Evolutionary conservation across 1,139 yeast genomes (phyloP), one percentile per base, ranked within the genome.

Genomic region (Candida mesenterica): DNA sequence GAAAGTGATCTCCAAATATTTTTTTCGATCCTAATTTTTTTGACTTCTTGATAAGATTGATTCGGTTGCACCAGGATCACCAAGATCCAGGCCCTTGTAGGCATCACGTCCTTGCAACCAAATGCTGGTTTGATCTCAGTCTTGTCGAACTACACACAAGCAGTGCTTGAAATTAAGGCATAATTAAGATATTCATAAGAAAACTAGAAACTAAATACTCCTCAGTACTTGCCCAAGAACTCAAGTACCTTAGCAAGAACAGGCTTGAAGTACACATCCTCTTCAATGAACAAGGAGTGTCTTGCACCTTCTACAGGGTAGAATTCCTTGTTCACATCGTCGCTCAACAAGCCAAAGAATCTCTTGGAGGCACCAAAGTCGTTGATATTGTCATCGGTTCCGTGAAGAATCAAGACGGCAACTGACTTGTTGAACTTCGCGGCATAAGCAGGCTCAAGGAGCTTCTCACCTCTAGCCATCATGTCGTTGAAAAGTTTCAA

Each of bases 401-500:
- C 72, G 45, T 68, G 75, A 13, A 47, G 37, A 25, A 53, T 47
- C 42, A 51, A 48, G 34, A 52, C 37, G 3, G 42, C 56, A 44
- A 55, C 79, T 82, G 24, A 52, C 3, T 70, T 66, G 25, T 62
- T 60, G 45, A 72, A 75, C 38, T 66, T 61, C 15, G 62, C 42
- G 22, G 69, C 75, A 45, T 65, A 63, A 2, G 62, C 61, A 3
- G 69, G 60, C 25, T 68, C 60, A 33, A 70, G 53, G 41, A 83
- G 64, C 25, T 61, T 60, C 46, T 68, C 68, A 8, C 94, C 94
- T 37, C 95, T 69, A 15, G 53, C 58, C 31, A 87, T 53, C 70
- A 86, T 82, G 46, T 82, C 95, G 53, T 77, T 59, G 41, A 82
- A 59, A 37, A 62, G 68, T 29, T 61, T 49, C 29, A 62, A 55